Percentiles rank a stretch among this genome's conserved stretches.
These are phyloP conservation scores for Epichloe uncinata DNA, from an alignment of 2,329 filamentous ascomycete species.

Conservation along the genomic window DNA sequence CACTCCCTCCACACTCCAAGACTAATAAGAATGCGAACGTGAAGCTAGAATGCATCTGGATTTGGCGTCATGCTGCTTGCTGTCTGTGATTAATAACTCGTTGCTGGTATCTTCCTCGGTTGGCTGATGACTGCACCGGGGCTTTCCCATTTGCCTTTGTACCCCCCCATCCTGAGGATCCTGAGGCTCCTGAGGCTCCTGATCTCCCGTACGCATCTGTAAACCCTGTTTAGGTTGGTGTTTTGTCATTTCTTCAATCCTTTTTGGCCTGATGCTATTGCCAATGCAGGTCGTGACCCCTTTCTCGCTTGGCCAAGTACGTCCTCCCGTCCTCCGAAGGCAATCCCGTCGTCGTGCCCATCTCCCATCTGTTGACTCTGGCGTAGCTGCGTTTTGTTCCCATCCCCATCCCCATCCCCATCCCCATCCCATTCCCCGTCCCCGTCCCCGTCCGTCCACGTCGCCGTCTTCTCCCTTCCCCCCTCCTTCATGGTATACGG, in stretches of 20 bases:
- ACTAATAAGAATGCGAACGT: too few relatives aligned
- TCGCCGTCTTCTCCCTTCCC: background rate
- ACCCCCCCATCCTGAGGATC: too few relatives aligned
- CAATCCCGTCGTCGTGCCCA: background rate
- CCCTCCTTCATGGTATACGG: background rate
- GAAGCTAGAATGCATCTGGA: background rate
- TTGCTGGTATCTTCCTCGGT: background rate
- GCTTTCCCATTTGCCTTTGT: background rate
- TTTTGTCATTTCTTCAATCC: constrained; percentile 1
- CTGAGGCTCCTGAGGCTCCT: constrained; percentile 1
- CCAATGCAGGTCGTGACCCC: background rate
- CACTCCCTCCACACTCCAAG: too few relatives aligned
- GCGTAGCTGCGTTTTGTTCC: background rate
- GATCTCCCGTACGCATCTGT: background rate
- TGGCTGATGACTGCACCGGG: background rate
- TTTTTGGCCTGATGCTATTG: background rate
- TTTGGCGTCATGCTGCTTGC: background rate
- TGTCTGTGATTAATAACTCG: background rate
- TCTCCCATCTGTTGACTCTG: background rate
- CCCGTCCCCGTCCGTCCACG: background rate
- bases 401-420: background rate
- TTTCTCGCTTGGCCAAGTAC: background rate
- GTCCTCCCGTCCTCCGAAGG: background rate
- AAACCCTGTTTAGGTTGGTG: background rate
- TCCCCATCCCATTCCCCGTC: background rate